A percentile compares a stretch with the other conserved stretches of the same genome.
These are phyloP conservation scores for Microdochium bolleyi DNA, from an alignment of 2,329 filamentous ascomycete species.

Conservation along the genomic window DNA sequence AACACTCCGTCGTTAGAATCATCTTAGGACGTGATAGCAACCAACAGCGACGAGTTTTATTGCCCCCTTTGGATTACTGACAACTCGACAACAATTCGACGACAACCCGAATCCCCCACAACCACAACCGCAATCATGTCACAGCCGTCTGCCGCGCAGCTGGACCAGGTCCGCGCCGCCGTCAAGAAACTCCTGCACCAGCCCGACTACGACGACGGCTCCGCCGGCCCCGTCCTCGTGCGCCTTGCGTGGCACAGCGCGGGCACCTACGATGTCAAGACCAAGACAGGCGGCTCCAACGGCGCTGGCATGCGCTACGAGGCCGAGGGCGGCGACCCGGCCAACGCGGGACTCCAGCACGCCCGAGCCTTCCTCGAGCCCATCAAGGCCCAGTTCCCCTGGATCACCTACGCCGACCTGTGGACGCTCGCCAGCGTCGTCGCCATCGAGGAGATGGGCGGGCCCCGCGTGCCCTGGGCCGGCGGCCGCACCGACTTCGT, in stretches of 20 bases:
- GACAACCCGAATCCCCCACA: not conserved
- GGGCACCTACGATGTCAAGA: conserved; percentile 51
- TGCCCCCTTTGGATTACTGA: not conserved
- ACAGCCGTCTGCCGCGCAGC: conserved; percentile 13
- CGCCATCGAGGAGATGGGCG: conserved; percentile 52
- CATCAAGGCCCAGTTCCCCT: conserved; percentile 48
- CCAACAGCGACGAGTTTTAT: no score
- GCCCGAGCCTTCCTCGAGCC: conserved; percentile 57
- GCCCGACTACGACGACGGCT: conserved; percentile 58
- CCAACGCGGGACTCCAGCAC: conserved; percentile 57
- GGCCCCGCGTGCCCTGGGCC: conserved; percentile 46
- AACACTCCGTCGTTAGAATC: not conserved
- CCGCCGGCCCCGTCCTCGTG: conserved; percentile 54
- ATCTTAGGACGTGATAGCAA: no score
- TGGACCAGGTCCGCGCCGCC: conserved; percentile 38
- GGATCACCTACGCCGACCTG: conserved; percentile 59
- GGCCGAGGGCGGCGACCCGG: conserved; percentile 54
- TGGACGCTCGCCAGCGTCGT: conserved; percentile 56
- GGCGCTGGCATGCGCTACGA: conserved; percentile 61
- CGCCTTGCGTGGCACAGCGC: conserved; percentile 58
- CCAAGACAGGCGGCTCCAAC: conserved; percentile 55
- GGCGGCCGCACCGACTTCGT: conserved; percentile 54
- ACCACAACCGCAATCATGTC: not conserved
- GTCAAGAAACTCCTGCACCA: conserved; percentile 46
- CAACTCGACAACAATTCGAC: not conserved